Base-by-base conservation (phyloP, 2,329 filamentous ascomycete species). In the Neonectria hederae region DNA sequence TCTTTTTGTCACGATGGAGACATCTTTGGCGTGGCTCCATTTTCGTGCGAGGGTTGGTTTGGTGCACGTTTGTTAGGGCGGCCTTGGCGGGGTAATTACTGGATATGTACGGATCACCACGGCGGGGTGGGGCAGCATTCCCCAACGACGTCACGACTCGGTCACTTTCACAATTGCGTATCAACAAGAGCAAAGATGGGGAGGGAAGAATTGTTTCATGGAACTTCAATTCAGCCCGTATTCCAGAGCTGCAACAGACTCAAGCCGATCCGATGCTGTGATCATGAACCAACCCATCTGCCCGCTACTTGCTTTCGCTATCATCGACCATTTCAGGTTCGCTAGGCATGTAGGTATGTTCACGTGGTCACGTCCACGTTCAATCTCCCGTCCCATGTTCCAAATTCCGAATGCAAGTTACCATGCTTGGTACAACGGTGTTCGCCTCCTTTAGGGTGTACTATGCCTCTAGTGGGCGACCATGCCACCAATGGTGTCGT, bases 401-500 rank as follows among this genome's bases (percentile, higher is more conserved):
- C 46, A 43, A 9, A 54, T 30, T 42, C 57, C 46, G 43, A 45
- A 17, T 43, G 10, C 35, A 54, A 43, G 30, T 51, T 10, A 32
- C 45, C 40, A 60, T 54, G 7, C 42, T 43, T 26, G 8, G 2
- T 4, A 49, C 59, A 54, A 52, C 43, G 69, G 61, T 45, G 40
- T 62, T 52, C 58, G 46, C 59, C 60, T 26, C 22, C 69, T 77
- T 62, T 83, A 84, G 68, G 45, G n/a, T 21, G 38, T 5, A 5
- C 4, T 21, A n/a, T 43, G 7, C 28, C 68, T 77, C 63, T 83
- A 84, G 69, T 84, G 82, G 65, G 77, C 72, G 64, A 76, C 75
- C 71, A 83, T 81, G 38, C 76, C 67, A 58, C 82, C 82, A 69
- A 81, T 82, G 63, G 81, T 80, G 56, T 87, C 85, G 77, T 88